A percentile compares a stretch with the other conserved stretches of the same genome.
phyloP scores from a whole-genome alignment of 345 rosid species.

The Populus alba region DNA sequence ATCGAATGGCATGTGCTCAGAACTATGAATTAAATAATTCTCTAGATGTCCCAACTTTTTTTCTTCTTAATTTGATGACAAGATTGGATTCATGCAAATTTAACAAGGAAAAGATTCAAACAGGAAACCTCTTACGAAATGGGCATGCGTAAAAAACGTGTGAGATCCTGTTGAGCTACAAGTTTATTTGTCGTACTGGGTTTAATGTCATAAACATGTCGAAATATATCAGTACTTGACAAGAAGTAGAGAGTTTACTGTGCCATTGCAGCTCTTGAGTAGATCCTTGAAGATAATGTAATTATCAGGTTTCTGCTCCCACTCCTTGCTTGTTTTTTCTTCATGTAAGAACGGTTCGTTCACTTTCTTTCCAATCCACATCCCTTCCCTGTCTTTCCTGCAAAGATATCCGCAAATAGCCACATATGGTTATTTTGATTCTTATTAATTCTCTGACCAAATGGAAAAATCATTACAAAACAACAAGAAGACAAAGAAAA shows the following conservation, averaged over 20 bases:
- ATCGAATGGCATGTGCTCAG: neutral
- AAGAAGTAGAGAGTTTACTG: neutral
- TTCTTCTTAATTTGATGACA: neutral
- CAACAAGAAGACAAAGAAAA: neutral
- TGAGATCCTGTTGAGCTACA: too few relatives aligned
- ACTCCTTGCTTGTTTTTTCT: constrained; percentile 13
- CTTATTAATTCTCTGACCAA: neutral
- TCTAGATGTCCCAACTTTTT: too few relatives aligned
- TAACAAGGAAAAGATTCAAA: too few relatives aligned
- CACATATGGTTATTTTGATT: neutral
- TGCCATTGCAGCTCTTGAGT: constrained; percentile 32
- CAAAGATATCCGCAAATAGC: neutral
- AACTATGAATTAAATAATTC: neutral
- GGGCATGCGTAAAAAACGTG: too few relatives aligned
- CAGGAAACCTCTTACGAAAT: too few relatives aligned
- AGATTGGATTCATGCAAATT: neutral
- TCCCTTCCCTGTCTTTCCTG: constrained; percentile 25
- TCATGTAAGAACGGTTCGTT: constrained; percentile 15
- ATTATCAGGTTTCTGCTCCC: constrained; percentile 22
- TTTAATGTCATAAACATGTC: too few relatives aligned
- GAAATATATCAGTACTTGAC: neutral
- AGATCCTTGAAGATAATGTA: constrained; percentile 50
- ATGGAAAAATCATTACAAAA: neutral
- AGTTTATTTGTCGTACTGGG: too few relatives aligned
- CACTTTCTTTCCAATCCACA: constrained; percentile 12